Evolutionary conservation across 192 early-diverging fungal species (phyloP).

Genomic region (Phycomyces blakesleeanus): DNA sequence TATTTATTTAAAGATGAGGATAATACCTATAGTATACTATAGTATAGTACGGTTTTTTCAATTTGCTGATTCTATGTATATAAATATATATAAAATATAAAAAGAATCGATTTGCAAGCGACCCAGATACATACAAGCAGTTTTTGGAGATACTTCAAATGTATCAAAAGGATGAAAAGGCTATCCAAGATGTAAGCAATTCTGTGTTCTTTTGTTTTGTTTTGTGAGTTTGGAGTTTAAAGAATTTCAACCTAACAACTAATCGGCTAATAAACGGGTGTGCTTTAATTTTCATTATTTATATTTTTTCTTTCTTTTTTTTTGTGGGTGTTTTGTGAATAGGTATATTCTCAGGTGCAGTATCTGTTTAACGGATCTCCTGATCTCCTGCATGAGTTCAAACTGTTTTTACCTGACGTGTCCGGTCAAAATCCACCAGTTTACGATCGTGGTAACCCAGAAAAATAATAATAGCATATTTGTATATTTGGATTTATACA

Average conservation of each 20-base stretch:
- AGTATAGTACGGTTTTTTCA: too few species aligned
- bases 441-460: too few species aligned
- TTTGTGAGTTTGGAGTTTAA: neutral
- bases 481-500: too few species aligned
- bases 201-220: neutral
- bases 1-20: neutral
- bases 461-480: too few species aligned
- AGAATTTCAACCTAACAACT: too few species aligned
- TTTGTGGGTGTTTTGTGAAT: neutral
- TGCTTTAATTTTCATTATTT: too few species aligned
- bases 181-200: constrained; percentile 81
- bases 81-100: too few species aligned
- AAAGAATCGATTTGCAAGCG: constrained; percentile 78
- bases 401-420: constrained; percentile 94
- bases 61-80: too few species aligned
- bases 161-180: constrained; percentile 93
- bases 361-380: constrained; percentile 79
- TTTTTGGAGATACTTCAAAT: constrained; percentile 97
- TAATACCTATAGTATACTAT: too few species aligned
- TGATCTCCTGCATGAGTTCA: constrained; percentile 96
- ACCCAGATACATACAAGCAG: constrained; percentile 95
- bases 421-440: constrained; percentile 8
- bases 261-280: too few species aligned
- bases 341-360: constrained; percentile 94
- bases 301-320: too few species aligned